Base-by-base conservation (phyloP, 1,284 basidiomycete genomes). In the Apiotrichum porosum region DNA sequence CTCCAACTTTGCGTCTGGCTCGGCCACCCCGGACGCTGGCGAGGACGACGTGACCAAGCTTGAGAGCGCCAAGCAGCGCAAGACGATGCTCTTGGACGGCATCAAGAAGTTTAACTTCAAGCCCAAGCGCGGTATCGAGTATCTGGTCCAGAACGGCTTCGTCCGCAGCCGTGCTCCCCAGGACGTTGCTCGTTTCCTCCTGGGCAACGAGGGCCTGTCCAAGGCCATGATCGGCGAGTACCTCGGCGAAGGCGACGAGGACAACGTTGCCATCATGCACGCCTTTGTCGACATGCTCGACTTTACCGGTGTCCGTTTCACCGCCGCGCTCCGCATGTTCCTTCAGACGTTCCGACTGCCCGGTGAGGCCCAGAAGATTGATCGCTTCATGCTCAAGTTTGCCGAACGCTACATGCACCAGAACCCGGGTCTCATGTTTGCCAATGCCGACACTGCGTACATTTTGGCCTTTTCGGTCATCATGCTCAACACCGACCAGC, bases 41-140 rank as follows among this genome's bases (percentile, higher is more conserved):
- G 62, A 74, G 43, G 95, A 98, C 66, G 95, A 98, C 67, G 94
- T 94, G 0, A 85, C 80, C 31, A 83, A 83, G 66, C 97, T 99
- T 61, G 95, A 98, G 76, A 93, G 81, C 58, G 95, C 92, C 24
- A 98, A 97, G 72, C 87, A 92, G 73, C 88, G 91, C 76, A 99
- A 99, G 78, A 98, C 89, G 30, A 91, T 87, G 1, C 74, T 98
- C 24, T 75, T 95, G 37, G 95, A 98, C 67, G 97, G 94, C 24
- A 88, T 99, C 70, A 91, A 86, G 73, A 91, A 91, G 72, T 99
- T 99, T 77, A 98, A 98, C 74, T 93, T 87, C 77, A 98, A 97
- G 74, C 93, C 95, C 12, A 97, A 95, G 74, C 80, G 84, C 82
- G 95, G 95, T 17, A 81, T 99, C 42, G 80, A 88, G 74, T 97